Base-by-base conservation (phyloP, 75 land plant species). In the Pinus tabuliformis region DNA sequence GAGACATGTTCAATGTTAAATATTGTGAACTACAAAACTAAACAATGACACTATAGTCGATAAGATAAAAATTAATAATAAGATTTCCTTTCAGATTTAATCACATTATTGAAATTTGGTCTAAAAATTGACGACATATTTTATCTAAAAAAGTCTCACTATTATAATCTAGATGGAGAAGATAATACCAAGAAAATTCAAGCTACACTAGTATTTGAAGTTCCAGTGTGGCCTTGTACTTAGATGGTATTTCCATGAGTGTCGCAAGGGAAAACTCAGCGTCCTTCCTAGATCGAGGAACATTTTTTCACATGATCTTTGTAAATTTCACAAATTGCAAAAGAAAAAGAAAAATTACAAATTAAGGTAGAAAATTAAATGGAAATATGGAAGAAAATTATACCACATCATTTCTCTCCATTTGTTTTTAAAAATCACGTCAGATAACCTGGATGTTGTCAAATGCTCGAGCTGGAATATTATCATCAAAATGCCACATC, bases 311-410 rank as follows among this genome's bases (percentile, higher is more conserved):
- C 96, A 93, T 93, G 1, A 95, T 92, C 62, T 93, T 87, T 22
- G 98, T 91, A 72, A 90, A 79, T n/a, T 95, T 95, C 17, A 95
- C 96, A 84, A 95, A 95, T 96, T 95, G 75, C 52, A 80, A 21
- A 58, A 76, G 59, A 20, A 56, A 63, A 74, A 68, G 39, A 6
- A 45, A 81, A 63, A 52, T 2, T 6, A 42, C 30, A 3, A 28
- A 30, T 24, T 49, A 4, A 15, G 16, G 57, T 49, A 7, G 5
- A 1, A 28, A 28, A 54, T 49, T 6, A 77, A 39, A n/a, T 30
- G 16, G 52, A 58, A 15, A 24, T 11, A 12, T 4, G 75, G 72
- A 76, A 76, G 28, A 6, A 18, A 72, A 28, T 18, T 72, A 0
- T 0, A 33, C 22, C 3, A 26, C 20, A 11, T 15, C 16, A 56